Evolutionary conservation across 1,284 basidiomycete genomes (phyloP).

Genomic region (Ceratobasidium sp.): DNA sequence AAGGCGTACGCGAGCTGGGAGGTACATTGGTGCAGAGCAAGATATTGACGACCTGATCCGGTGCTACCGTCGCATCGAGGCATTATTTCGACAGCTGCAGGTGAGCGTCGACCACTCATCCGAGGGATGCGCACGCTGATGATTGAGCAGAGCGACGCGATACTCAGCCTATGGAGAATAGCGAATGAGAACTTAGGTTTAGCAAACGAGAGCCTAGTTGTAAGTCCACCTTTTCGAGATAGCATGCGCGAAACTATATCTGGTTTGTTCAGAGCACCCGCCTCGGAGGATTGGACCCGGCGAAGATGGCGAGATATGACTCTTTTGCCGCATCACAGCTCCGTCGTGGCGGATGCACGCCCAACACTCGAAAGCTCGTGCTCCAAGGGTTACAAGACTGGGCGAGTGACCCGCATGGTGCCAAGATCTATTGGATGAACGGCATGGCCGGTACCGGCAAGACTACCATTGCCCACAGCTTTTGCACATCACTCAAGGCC

Average conservation of each 20-base stretch:
- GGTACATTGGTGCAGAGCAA: not conserved
- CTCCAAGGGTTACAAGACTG: not conserved
- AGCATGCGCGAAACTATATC: not conserved
- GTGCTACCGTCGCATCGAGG: constrained; percentile 7
- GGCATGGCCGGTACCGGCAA: constrained; percentile 31
- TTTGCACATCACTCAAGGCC: not conserved
- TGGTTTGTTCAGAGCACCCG: not conserved
- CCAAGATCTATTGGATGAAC: constrained; percentile 36
- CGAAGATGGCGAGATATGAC: not conserved
- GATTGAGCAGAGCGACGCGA: not conserved
- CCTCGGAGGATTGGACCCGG: not conserved
- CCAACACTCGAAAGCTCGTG: constrained; percentile 1
- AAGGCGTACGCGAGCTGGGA: not conserved
- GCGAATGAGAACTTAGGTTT: not conserved
- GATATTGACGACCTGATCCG: not conserved
- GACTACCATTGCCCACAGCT: constrained; percentile 21
- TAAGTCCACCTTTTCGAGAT: not conserved
- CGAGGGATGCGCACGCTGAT: not conserved
- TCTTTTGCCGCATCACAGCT: not conserved
- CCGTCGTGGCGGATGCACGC: constrained; percentile 9
- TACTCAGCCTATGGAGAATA: not conserved
- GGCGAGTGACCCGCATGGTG: not conserved
- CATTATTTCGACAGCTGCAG: constrained; percentile 4
- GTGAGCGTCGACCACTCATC: not conserved
- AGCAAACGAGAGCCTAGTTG: not conserved